phyloP scores from a whole-genome alignment of 2,329 filamentous ascomycete species.

The Neofusicoccum laricinum region DNA sequence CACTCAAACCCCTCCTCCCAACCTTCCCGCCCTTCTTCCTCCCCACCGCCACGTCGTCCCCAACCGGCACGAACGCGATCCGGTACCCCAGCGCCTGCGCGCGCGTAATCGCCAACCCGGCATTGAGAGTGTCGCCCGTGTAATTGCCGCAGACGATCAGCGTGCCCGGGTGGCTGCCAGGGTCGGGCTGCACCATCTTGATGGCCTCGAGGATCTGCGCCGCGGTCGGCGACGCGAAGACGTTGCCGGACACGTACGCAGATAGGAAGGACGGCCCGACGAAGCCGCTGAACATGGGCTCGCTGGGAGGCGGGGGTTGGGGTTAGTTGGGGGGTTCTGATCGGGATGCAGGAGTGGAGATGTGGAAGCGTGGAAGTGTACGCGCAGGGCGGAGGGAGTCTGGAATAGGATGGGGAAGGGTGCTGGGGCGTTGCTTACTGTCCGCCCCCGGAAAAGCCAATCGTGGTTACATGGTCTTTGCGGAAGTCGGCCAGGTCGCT shows the following conservation, averaged over 20 bases:
- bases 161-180: conserved; percentile 42
- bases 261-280: conserved; percentile 62
- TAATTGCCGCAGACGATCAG: conserved; percentile 65
- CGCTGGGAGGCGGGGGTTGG: conserved; percentile 26
- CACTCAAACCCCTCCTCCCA: conserved; percentile 60
- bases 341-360: no score
- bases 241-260: conserved; percentile 59
- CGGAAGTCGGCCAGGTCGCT: conserved; percentile 30
- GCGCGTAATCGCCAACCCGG: conserved; percentile 59
- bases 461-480: conserved; percentile 31
- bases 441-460: conserved; percentile 37
- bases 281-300: conserved; percentile 63
- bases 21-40: conserved; percentile 55
- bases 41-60: conserved; percentile 64
- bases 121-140: conserved; percentile 63
- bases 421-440: conserved; percentile 18
- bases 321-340: no score
- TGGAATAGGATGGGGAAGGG: neutral
- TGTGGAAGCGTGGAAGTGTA: no score
- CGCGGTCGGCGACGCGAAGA: conserved; percentile 63
- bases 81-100: conserved; percentile 54
- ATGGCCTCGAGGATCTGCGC: conserved; percentile 62
- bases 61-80: conserved; percentile 59
- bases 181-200: conserved; percentile 48
- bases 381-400: no score